Evolutionary conservation across 148 eudicot genomes (phyloP).

Genomic region (Heliamphora exappendiculata): DNA sequence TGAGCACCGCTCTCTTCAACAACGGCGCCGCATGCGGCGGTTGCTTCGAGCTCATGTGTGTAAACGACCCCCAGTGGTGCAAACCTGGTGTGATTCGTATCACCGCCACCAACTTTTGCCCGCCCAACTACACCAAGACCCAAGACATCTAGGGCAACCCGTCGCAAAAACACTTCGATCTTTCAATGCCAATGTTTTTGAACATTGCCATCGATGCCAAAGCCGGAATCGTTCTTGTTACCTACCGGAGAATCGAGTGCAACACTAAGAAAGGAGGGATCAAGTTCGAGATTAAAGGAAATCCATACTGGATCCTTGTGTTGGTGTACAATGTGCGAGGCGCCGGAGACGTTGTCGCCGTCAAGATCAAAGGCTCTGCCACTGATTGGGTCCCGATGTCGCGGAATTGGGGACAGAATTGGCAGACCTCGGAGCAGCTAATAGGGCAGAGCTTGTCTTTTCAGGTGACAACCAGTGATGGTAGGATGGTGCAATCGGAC

Average conservation of each 20-base stretch:
- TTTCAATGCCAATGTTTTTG: constrained; percentile 37
- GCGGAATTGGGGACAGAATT: constrained; percentile 48
- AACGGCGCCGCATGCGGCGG: constrained; percentile 39
- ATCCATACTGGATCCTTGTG: constrained; percentile 32
- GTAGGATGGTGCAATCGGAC: constrained; percentile 10
- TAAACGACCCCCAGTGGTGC: constrained; percentile 31
- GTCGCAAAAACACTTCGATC: constrained; percentile 25
- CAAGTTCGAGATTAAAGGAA: constrained; percentile 37
- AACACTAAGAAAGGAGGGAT: constrained; percentile 35
- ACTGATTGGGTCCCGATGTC: constrained; percentile 33
- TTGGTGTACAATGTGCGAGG: constrained; percentile 47
- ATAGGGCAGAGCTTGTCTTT: constrained; percentile 36
- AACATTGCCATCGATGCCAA: constrained; percentile 28
- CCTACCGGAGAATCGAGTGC: constrained; percentile 24
- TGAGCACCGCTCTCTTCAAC: constrained; percentile 53
- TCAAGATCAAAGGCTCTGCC: constrained; percentile 34
- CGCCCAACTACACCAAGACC: constrained; percentile 34
- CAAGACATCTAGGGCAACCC: constrained; percentile 41
- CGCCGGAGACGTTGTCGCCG: constrained; percentile 26
- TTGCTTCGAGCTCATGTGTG: constrained; percentile 39
- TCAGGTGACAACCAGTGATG: constrained; percentile 26
- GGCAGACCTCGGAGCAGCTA: constrained; percentile 20
- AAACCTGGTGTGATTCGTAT: constrained; percentile 12
- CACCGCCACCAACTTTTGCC: constrained; percentile 11
- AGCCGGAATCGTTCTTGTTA: constrained; percentile 43